phyloP scores from a whole-genome alignment of 805 yeast species.

The Candida alai region DNA sequence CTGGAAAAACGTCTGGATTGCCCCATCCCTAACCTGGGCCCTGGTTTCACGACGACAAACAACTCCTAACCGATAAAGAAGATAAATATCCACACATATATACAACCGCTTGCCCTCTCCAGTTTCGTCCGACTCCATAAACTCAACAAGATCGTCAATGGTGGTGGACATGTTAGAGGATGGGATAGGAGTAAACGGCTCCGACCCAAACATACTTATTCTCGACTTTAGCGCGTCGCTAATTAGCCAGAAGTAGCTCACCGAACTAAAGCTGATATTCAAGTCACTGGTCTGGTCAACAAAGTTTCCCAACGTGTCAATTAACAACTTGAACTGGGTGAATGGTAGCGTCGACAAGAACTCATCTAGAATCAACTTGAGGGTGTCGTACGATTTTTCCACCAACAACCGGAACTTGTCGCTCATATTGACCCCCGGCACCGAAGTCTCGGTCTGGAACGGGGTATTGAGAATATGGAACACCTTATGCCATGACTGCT shows the following conservation, averaged over 20 bases:
- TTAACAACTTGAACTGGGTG: conserved; percentile 56
- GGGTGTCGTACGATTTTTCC: conserved; percentile 72
- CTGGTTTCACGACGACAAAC: conserved; percentile 58
- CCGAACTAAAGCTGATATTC: conserved; percentile 86
- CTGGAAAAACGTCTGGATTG: conserved; percentile 83
- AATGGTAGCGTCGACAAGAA: conserved; percentile 71
- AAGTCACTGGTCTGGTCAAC: conserved; percentile 68
- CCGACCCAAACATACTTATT: conserved; percentile 6
- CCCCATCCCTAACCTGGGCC: conserved; percentile 83
- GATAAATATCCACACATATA: conserved; percentile 27
- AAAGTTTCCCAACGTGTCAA: conserved; percentile 70
- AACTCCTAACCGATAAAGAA: conserved; percentile 57
- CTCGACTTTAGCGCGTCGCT: conserved; percentile 59
- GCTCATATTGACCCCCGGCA: conserved; percentile 21
- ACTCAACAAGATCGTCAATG: conserved; percentile 11
- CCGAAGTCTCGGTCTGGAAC: no score
- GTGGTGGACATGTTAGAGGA: conserved; percentile 1
- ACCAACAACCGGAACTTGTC: conserved; percentile 51
- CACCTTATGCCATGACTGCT: conserved; percentile 70
- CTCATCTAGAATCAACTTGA: conserved; percentile 82
- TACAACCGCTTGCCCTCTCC: no score
- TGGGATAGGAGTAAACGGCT: neutral
- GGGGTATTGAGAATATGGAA: conserved; percentile 61
- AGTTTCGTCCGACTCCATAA: conserved; percentile 8
- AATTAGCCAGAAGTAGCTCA: conserved; percentile 87